These are phyloP conservation scores for Monosporascus sp. DNA, from an alignment of 2,329 filamentous ascomycete species.

Conservation along the genomic window DNA sequence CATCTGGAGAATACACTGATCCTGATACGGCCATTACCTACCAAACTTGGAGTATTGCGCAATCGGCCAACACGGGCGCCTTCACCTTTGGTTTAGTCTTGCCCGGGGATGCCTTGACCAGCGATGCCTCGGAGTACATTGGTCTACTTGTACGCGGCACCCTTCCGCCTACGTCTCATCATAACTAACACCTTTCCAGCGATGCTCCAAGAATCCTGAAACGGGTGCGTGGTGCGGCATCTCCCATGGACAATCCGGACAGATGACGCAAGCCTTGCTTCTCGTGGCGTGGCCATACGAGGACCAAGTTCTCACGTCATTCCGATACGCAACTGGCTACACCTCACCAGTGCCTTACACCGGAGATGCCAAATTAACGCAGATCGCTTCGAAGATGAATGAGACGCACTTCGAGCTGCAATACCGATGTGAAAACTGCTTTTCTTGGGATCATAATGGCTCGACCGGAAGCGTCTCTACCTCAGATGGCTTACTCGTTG, in stretches of 20 bases:
- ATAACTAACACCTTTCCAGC: slow-evolving; percentile 14
- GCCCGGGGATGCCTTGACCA: slow-evolving; percentile 24
- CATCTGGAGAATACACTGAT: slow-evolving; percentile 20
- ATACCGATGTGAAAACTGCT: slow-evolving; percentile 58
- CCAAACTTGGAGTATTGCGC: slow-evolving; percentile 18
- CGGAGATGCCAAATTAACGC: slow-evolving; percentile 57
- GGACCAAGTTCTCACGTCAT: slow-evolving; percentile 49
- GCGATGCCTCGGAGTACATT: slow-evolving; percentile 24
- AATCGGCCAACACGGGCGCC: slow-evolving; percentile 5
- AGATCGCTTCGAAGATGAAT: slow-evolving; percentile 54
- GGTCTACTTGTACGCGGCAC: slow-evolving; percentile 22
- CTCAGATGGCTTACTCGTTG: slow-evolving; percentile 35
- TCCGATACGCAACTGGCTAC: slow-evolving; percentile 56
- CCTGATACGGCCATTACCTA: slow-evolving; percentile 24
- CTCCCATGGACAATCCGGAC: slow-evolving; percentile 26
- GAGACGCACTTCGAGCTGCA: slow-evolving; percentile 55
- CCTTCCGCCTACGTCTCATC: not conserved
- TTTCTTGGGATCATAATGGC: slow-evolving; percentile 48
- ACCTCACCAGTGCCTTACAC: slow-evolving; percentile 52
- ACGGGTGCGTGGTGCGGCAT: slow-evolving; percentile 24
- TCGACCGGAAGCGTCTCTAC: slow-evolving; percentile 38
- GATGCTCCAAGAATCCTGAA: slow-evolving; percentile 15
- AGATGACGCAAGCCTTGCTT: slow-evolving; percentile 36
- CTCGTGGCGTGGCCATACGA: slow-evolving; percentile 53
- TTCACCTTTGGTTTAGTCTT: slow-evolving; percentile 23